Percentiles rank a stretch among this genome's conserved stretches.
Conservation (phyloP, 1,284 basidiomycete species). For the Pholiota adiposa region DNA sequence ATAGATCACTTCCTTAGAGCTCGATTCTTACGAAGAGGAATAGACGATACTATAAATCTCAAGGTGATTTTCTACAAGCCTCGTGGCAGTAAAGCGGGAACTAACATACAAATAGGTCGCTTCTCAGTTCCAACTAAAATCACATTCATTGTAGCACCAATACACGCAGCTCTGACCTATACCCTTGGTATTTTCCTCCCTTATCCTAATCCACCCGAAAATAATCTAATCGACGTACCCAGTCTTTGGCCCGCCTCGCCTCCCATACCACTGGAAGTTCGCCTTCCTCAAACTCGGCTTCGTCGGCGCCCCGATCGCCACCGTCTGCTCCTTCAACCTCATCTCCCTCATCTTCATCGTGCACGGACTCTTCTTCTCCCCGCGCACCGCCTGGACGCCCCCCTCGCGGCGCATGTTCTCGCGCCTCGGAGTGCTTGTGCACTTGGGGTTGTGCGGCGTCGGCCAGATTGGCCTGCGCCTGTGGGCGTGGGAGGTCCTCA, state of each 20-base stretch:
- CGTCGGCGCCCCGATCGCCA: constrained; percentile 90
- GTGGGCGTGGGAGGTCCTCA: constrained; percentile 88
- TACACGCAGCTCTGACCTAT: constrained; percentile 85
- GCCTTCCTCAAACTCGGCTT: constrained; percentile 68
- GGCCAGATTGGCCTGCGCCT: constrained; percentile 75
- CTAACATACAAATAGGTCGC: constrained; percentile 49
- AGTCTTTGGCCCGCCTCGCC: constrained; percentile 81
- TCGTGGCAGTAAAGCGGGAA: neutral
- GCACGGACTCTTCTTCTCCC: constrained; percentile 76
- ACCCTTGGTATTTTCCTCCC: constrained; percentile 57
- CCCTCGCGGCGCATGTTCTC: constrained; percentile 67
- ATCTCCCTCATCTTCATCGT: constrained; percentile 67
- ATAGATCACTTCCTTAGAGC: neutral
- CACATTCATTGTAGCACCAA: constrained; percentile 80
- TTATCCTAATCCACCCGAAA: neutral
- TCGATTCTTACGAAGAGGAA: neutral
- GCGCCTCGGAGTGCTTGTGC: constrained; percentile 72
- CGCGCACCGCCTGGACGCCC: constrained; percentile 85
- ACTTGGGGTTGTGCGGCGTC: constrained; percentile 80
- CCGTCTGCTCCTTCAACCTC: constrained; percentile 85
- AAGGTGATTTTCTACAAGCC: constrained; percentile 48
- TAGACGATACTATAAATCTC: constrained; percentile 87
- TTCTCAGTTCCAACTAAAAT: constrained; percentile 88
- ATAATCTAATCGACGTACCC: neutral
- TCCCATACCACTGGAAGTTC: constrained; percentile 34